Conservation (phyloP, 495 filamentous ascomycete species). For the Neurospora pannonica region DNA sequence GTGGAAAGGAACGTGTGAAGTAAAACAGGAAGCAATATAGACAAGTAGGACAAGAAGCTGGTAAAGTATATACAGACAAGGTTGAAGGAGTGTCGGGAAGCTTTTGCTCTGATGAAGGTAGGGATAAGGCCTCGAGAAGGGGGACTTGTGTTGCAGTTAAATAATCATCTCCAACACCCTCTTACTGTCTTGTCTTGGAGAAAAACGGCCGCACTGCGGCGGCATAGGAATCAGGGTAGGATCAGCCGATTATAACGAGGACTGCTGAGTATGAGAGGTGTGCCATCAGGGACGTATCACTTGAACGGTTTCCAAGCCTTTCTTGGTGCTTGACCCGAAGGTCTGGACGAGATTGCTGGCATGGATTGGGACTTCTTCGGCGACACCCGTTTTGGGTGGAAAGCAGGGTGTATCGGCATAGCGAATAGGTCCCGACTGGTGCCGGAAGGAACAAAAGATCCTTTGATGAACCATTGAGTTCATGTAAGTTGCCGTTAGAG, state of each 20-base stretch:
- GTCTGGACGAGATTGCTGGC: neutral
- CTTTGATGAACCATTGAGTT: neutral
- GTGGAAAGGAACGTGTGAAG: neutral
- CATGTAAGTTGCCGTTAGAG: neutral
- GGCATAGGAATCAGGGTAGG: neutral
- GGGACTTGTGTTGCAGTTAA: neutral
- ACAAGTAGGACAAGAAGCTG: neutral
- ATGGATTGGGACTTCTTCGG: neutral
- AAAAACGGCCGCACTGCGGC: neutral
- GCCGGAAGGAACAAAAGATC: neutral
- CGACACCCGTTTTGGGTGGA: neutral
- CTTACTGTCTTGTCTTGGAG: neutral
- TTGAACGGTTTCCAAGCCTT: neutral
- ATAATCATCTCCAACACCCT: neutral
- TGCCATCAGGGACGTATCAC: neutral
- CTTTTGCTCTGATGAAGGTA: neutral
- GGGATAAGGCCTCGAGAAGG: neutral
- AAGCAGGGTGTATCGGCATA: neutral
- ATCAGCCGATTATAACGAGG: neutral
- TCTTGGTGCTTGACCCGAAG: neutral
- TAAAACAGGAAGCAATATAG: neutral
- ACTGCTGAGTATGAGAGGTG: neutral
- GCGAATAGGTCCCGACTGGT: neutral
- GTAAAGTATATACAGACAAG: neutral
- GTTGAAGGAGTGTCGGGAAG: neutral